Evolutionary conservation across 2,329 filamentous ascomycete species (phyloP).

Genomic region (Alternaria ethzedia): DNA sequence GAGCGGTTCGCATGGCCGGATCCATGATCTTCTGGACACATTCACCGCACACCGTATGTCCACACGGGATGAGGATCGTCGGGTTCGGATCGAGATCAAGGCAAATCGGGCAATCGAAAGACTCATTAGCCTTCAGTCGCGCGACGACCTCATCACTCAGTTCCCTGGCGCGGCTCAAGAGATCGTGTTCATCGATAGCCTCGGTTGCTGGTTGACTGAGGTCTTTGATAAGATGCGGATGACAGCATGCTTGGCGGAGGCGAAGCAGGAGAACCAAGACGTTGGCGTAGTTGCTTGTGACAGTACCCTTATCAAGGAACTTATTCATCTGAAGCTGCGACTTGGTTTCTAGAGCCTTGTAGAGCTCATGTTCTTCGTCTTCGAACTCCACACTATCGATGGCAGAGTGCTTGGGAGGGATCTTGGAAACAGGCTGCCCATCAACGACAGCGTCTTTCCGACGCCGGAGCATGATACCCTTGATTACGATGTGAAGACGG

Average conservation of each 20-base stretch:
- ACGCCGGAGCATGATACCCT: slow-evolving; percentile 80
- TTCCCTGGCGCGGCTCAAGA: slow-evolving; percentile 67
- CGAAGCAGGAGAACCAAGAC: slow-evolving; percentile 80
- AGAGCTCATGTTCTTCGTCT: slow-evolving; percentile 69
- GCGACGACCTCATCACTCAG: slow-evolving; percentile 67
- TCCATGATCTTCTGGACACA: slow-evolving; percentile 76
- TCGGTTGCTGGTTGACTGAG: slow-evolving; percentile 70
- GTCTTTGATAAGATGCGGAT: slow-evolving; percentile 74
- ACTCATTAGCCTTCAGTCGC: slow-evolving; percentile 67
- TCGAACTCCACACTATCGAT: slow-evolving; percentile 69
- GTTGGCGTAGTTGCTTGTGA: slow-evolving; percentile 74
- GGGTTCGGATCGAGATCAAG: slow-evolving; percentile 78
- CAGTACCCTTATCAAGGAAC: slow-evolving; percentile 71
- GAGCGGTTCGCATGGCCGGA: slow-evolving; percentile 53
- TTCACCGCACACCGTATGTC: slow-evolving; percentile 78
- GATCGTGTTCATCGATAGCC: slow-evolving; percentile 59
- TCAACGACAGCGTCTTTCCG: slow-evolving; percentile 82
- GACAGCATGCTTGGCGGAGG: slow-evolving; percentile 81
- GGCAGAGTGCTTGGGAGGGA: slow-evolving; percentile 70
- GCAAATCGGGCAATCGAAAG: slow-evolving; percentile 82
- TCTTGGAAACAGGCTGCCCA: slow-evolving; percentile 74
- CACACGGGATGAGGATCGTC: slow-evolving; percentile 80
- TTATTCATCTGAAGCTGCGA: slow-evolving; percentile 77
- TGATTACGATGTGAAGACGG: slow-evolving; percentile 75
- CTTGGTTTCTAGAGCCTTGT: slow-evolving; percentile 69